These are phyloP conservation scores for Amanita jacksonii DNA, from an alignment of 768 basidiomycete species.

Conservation along the genomic window DNA sequence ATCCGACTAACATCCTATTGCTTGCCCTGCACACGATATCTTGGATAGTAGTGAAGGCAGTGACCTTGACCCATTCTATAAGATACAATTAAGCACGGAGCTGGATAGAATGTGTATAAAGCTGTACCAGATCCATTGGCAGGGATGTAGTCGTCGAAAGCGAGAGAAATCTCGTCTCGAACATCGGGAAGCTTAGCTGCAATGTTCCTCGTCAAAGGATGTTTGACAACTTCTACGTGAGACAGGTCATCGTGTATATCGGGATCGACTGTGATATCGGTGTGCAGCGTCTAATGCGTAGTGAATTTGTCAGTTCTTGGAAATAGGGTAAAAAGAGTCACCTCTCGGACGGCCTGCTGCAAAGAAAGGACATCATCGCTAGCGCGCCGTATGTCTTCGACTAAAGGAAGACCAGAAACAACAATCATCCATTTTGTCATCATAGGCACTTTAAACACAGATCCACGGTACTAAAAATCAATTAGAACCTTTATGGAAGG, in stretches of 20 bases:
- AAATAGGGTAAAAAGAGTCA: not conserved
- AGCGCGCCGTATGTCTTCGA: slow-evolving; percentile 38
- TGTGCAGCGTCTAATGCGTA: slow-evolving; percentile 19
- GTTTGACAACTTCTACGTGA: slow-evolving; percentile 16
- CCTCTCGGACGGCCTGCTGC: slow-evolving; percentile 24
- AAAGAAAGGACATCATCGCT: slow-evolving; percentile 36
- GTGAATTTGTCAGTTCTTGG: not conserved
- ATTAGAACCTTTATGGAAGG: no score
- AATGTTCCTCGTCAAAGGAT: slow-evolving; percentile 20
- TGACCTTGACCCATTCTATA: slow-evolving; percentile 14
- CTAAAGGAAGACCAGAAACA: slow-evolving; percentile 25
- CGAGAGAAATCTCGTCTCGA: slow-evolving; percentile 16
- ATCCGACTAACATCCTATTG: slow-evolving; percentile 17
- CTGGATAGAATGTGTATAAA: not conserved
- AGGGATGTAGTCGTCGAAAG: slow-evolving; percentile 15
- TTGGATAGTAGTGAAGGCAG: slow-evolving; percentile 12
- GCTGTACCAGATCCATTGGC: not conserved
- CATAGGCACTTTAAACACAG: slow-evolving; percentile 33
- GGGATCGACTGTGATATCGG: slow-evolving; percentile 25
- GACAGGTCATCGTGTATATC: slow-evolving; percentile 14
- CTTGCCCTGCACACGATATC: slow-evolving; percentile 17
- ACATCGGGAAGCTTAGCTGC: slow-evolving; percentile 16
- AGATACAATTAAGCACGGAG: not conserved
- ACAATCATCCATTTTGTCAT: slow-evolving; percentile 38
- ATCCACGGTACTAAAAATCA: slow-evolving; percentile 15